Evolutionary conservation across 1,139 yeast genomes (phyloP).

Genomic region (Lodderomyces orthopsilosis): DNA sequence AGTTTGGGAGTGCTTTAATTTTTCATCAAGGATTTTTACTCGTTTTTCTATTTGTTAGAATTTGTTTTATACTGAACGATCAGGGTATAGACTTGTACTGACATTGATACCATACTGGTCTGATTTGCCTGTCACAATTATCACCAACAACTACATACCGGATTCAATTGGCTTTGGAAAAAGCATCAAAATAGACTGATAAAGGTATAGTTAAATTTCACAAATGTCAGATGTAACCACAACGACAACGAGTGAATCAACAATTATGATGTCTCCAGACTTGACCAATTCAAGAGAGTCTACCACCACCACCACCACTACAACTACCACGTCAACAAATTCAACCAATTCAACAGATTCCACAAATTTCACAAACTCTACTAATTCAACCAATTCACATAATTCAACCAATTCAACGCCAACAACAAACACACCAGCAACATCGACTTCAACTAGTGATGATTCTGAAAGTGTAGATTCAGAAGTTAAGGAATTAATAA

Average conservation of each 20-base stretch:
- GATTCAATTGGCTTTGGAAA: too few relatives aligned
- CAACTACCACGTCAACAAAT: constrained; percentile 17
- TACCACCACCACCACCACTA: constrained; percentile 1
- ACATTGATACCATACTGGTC: too few relatives aligned
- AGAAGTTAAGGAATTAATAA: constrained; percentile 19
- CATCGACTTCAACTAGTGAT: constrained; percentile 8
- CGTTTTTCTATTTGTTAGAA: too few relatives aligned
- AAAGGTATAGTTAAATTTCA: not conserved
- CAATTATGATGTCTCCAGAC: constrained; percentile 11
- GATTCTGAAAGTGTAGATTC: constrained; percentile 18
- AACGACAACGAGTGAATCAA: constrained; percentile 19
- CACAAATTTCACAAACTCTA: not conserved
- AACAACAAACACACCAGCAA: constrained; percentile 2
- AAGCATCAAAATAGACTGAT: too few relatives aligned
- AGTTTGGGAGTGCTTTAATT: not conserved
- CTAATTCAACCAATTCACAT: not conserved
- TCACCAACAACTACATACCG: too few relatives aligned
- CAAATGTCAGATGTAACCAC: constrained; percentile 14
- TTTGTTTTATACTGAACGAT: too few relatives aligned
- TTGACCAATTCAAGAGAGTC: constrained; percentile 15
- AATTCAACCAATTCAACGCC: not conserved
- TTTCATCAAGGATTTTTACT: too few relatives aligned
- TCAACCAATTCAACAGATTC: constrained; percentile 13
- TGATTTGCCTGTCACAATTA: too few relatives aligned
- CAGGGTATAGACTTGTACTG: too few relatives aligned